phyloP scores from a whole-genome alignment of 2,329 filamentous ascomycete species.

The Cercospora brassicicola region DNA sequence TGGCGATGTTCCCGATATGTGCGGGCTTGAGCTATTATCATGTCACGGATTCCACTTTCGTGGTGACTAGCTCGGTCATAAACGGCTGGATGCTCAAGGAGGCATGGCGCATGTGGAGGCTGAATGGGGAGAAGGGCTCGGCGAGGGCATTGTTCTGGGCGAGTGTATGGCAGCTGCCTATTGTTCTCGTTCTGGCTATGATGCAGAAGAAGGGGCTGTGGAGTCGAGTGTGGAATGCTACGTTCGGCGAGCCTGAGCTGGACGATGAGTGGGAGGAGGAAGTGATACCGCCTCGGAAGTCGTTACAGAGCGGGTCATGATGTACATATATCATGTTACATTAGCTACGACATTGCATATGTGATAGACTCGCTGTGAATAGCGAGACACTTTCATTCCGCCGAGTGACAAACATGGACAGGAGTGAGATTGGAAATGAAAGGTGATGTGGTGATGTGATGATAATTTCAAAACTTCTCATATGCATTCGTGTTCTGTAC shows the following conservation, averaged over 20 bases:
- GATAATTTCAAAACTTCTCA: not conserved
- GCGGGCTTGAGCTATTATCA: slow-evolving; percentile 73
- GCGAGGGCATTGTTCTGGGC: slow-evolving; percentile 92
- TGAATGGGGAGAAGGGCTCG: slow-evolving; percentile 74
- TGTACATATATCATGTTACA: not conserved
- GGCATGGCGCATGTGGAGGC: slow-evolving; percentile 77
- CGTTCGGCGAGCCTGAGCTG: slow-evolving; percentile 59
- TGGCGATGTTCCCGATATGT: slow-evolving; percentile 85
- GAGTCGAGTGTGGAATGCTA: slow-evolving; percentile 73
- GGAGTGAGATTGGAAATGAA: not conserved
- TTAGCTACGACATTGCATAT: not conserved
- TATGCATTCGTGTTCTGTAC: not conserved
- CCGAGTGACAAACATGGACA: not conserved
- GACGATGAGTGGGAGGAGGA: slow-evolving; percentile 58
- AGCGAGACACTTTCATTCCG: not conserved
- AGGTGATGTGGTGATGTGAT: not conserved
- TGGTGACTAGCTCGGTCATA: slow-evolving; percentile 74
- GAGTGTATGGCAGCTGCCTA: slow-evolving; percentile 92
- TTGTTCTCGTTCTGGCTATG: slow-evolving; percentile 84
- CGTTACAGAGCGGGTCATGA: not conserved
- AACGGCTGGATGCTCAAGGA: slow-evolving; percentile 84
- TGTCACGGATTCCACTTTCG: slow-evolving; percentile 83
- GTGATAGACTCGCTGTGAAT: not conserved
- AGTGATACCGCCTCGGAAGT: slow-evolving; percentile 13
- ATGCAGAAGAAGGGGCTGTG: slow-evolving; percentile 92